phyloP scores from a whole-genome alignment of 352 stramenopile species.

The Phytophthora cactorum region DNA sequence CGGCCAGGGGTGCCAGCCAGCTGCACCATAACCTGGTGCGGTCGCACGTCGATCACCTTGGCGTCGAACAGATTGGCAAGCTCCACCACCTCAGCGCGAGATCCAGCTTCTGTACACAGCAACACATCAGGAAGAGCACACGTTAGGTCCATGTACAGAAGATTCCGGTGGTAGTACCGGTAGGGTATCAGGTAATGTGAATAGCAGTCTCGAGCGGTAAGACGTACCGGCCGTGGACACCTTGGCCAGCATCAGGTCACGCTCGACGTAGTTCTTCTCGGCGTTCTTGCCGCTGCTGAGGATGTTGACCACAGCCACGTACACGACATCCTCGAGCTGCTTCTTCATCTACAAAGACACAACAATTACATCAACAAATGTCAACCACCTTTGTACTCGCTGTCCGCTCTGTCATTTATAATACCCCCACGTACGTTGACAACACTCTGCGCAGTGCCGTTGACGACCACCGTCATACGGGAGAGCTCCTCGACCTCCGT shows the following conservation, averaged over 20 bases:
- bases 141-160: slow-evolving; percentile 6
- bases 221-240: slow-evolving; percentile 77
- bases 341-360: slow-evolving; percentile 78
- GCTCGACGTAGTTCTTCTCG: slow-evolving; percentile 86
- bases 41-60: slow-evolving; percentile 87
- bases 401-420: background rate
- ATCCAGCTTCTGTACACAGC: slow-evolving; percentile 51
- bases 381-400: background rate
- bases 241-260: slow-evolving; percentile 90
- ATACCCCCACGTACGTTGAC: slow-evolving; percentile 58
- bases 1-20: slow-evolving; percentile 74
- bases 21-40: slow-evolving; percentile 87
- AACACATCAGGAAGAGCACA: slow-evolving; percentile 10
- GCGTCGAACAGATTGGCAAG: slow-evolving; percentile 86
- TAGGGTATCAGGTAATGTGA: background rate
- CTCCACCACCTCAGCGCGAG: slow-evolving; percentile 80
- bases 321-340: slow-evolving; percentile 88
- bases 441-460: slow-evolving; percentile 80
- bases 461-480: slow-evolving; percentile 88
- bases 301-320: slow-evolving; percentile 88
- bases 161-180: slow-evolving; percentile 8
- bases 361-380: slow-evolving; percentile 4
- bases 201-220: background rate
- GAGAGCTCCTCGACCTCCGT: slow-evolving; percentile 88
- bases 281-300: slow-evolving; percentile 66